phyloP scores from a whole-genome alignment of 805 yeast genomes.

The Lachancea cidri region DNA sequence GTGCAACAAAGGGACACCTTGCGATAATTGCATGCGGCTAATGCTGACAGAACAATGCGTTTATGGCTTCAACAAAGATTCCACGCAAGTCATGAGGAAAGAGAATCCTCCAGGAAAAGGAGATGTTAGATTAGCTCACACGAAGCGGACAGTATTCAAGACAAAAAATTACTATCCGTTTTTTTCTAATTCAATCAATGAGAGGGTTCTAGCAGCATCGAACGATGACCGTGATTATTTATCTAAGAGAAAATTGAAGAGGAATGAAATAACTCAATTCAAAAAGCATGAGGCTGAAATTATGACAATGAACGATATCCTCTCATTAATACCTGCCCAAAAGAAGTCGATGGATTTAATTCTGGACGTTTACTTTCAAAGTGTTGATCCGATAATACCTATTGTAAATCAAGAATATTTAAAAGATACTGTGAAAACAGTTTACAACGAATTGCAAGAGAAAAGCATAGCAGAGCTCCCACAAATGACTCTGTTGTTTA shows the following conservation, averaged over 20 bases:
- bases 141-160: slow-evolving; percentile 12
- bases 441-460: slow-evolving; percentile 7
- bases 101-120: no score
- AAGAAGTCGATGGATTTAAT: slow-evolving; percentile 13
- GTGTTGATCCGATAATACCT: slow-evolving; percentile 28
- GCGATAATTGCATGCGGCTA: slow-evolving; percentile 17
- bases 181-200: slow-evolving; percentile 20
- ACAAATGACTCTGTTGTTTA: slow-evolving; percentile 14
- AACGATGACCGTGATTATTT: not conserved
- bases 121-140: not conserved
- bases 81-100: no score
- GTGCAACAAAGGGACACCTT: slow-evolving; percentile 23
- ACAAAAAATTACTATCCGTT: slow-evolving; percentile 25
- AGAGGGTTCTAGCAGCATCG: slow-evolving; percentile 14
- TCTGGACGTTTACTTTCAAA: slow-evolving; percentile 19
- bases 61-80: slow-evolving; percentile 22
- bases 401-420: slow-evolving; percentile 14
- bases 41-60: slow-evolving; percentile 13
- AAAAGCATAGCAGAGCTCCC: slow-evolving; percentile 8
- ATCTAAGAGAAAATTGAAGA: slow-evolving; percentile 6
- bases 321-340: slow-evolving; percentile 16
- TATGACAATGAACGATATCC: slow-evolving; percentile 14
- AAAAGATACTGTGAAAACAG: slow-evolving; percentile 2
- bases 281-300: slow-evolving; percentile 8
- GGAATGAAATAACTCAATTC: slow-evolving; percentile 23